Conservation (phyloP, 169 alveolate genomes). For the Eimeria brunetti region DNA sequence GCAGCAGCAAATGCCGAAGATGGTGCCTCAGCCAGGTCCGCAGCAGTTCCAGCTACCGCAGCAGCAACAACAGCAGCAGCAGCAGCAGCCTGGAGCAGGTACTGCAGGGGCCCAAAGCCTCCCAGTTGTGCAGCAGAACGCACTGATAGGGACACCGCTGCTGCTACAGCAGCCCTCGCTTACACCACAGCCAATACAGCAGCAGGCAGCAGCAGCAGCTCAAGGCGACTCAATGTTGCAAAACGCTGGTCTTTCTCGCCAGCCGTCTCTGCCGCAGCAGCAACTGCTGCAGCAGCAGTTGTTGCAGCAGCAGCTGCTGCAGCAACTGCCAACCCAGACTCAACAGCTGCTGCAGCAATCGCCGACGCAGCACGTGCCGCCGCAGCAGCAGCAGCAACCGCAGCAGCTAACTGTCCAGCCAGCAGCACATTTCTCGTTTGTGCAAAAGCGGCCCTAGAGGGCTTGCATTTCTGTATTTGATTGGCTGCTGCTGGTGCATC, state of each 20-base stretch:
- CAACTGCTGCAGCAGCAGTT: conserved; percentile 7
- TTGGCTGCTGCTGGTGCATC: background rate
- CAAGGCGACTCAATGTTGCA: background rate
- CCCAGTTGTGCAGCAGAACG: conserved; percentile 1
- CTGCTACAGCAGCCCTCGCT: conserved; percentile 28
- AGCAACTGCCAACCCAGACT: background rate
- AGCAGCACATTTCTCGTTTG: background rate
- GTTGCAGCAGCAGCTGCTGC: conserved; percentile 45
- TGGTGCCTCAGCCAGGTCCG: conserved; percentile 1
- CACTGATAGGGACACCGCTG: background rate
- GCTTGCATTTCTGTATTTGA: background rate
- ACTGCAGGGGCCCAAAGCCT: background rate
- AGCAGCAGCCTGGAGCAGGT: conserved; percentile 16
- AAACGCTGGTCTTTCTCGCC: background rate
- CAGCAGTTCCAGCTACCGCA: conserved; percentile 36
- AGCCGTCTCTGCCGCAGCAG: conserved; percentile 8
- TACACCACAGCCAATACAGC: background rate
- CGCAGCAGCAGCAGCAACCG: background rate
- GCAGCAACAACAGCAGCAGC: conserved; percentile 28
- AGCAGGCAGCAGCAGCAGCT: conserved; percentile 42
- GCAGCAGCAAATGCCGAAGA: conserved; percentile 14
- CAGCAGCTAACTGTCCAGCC: conserved; percentile 11
- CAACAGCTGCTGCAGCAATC: conserved; percentile 26
- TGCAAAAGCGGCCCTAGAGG: background rate
- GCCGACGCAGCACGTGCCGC: conserved; percentile 26